A percentile compares a stretch with the other conserved stretches of the same genome.
Evolutionary conservation across 495 filamentous ascomycete genomes (phyloP).

Genomic region (Daldinia loculata): DNA sequence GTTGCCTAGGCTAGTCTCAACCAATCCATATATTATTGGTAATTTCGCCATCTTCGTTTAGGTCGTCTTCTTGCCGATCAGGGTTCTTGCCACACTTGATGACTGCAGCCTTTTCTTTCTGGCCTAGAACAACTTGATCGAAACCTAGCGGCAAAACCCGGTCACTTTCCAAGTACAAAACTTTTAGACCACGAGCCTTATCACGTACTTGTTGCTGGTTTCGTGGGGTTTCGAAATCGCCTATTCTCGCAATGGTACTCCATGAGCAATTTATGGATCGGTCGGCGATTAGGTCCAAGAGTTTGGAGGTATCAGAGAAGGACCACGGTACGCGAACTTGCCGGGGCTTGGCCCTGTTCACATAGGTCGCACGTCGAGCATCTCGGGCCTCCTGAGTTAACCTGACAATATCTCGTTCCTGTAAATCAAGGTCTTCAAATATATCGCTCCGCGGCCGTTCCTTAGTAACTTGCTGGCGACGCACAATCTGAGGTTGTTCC

Average conservation of each 20-base stretch:
- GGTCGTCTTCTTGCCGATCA: constrained; percentile 53
- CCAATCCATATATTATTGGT: constrained; percentile 45
- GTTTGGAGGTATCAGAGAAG: constrained; percentile 54
- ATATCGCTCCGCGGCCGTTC: constrained; percentile 6
- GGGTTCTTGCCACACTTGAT: constrained; percentile 54
- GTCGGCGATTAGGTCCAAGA: constrained; percentile 57
- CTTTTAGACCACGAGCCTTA: constrained; percentile 71
- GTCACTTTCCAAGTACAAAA: constrained; percentile 62
- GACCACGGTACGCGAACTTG: constrained; percentile 60
- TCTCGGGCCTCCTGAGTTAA: constrained; percentile 37
- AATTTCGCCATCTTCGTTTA: constrained; percentile 44
- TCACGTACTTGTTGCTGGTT: constrained; percentile 71
- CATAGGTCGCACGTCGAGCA: constrained; percentile 27
- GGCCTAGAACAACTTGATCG: constrained; percentile 57
- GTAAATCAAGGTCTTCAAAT: constrained; percentile 26
- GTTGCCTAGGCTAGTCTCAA: constrained; percentile 2
- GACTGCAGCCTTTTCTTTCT: constrained; percentile 58
- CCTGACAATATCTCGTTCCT: constrained; percentile 32
- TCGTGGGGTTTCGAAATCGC: constrained; percentile 54
- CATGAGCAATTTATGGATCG: constrained; percentile 63
- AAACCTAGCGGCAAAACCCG: constrained; percentile 56
- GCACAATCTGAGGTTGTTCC: not conserved
- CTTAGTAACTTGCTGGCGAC: not conserved
- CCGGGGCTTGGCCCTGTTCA: constrained; percentile 23
- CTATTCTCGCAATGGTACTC: constrained; percentile 56